phyloP scores from a whole-genome alignment of 495 filamentous ascomycete species.

The Thozetella sp. region DNA sequence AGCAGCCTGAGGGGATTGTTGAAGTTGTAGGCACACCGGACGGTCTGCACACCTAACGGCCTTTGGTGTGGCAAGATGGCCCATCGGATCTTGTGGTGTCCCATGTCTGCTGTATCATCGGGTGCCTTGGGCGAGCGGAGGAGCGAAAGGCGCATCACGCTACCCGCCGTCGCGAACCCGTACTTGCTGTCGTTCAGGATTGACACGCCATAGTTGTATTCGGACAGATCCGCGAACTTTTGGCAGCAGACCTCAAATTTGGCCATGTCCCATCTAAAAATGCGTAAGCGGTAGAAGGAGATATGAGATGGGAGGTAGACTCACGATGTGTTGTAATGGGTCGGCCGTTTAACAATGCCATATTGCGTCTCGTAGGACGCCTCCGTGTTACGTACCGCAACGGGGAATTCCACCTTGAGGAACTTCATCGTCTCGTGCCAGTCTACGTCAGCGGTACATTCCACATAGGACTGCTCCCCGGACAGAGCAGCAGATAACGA shows the following conservation, averaged over 20 bases:
- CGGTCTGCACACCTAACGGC: conserved; percentile 65
- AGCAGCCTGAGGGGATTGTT: conserved; percentile 75
- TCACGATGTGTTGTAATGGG: conserved; percentile 98
- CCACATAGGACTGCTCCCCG: conserved; percentile 70
- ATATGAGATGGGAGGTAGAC: no score
- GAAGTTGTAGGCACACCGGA: conserved; percentile 88
- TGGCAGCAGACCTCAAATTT: conserved; percentile 99
- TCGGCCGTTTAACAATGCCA: conserved; percentile 83
- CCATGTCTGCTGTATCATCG: conserved; percentile 97
- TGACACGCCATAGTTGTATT: conserved; percentile 87
- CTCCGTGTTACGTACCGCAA: conserved; percentile 87
- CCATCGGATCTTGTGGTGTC: conserved; percentile 83
- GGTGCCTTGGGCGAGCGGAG: conserved; percentile 92
- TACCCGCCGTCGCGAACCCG: conserved; percentile 91
- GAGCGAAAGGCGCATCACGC: conserved; percentile 87
- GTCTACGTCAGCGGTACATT: conserved; percentile 80
- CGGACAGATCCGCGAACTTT: conserved; percentile 89
- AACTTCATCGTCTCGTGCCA: conserved; percentile 97
- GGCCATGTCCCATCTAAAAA: conserved; percentile 97
- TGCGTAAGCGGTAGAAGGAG: no score
- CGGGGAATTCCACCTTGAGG: conserved; percentile 98
- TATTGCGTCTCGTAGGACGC: conserved; percentile 97
- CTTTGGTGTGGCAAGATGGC: conserved; percentile 90
- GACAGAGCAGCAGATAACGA: conserved; percentile 69
- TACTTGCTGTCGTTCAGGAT: conserved; percentile 97